phyloP scores from a whole-genome alignment of 2,329 filamentous ascomycete genomes.

The Xylaria sp. region DNA sequence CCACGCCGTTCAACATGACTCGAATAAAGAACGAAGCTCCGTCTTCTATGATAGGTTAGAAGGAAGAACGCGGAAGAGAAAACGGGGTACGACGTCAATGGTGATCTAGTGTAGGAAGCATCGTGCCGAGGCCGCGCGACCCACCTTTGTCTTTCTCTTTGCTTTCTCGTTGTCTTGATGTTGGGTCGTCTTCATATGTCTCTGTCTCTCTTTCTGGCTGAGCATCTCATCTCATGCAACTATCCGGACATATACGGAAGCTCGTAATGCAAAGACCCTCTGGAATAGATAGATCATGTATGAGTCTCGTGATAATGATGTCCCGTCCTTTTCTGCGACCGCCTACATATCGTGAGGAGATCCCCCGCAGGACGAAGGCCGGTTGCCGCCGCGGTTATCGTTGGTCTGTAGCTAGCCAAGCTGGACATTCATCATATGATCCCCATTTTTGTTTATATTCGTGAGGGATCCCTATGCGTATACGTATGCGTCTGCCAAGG shows the following conservation, averaged over 20 bases:
- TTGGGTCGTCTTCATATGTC: neutral
- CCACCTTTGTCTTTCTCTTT: constrained; percentile 12
- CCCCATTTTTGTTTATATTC: neutral
- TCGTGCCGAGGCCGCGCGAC: constrained; percentile 29
- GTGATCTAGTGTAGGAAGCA: neutral
- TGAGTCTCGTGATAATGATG: constrained; percentile 11
- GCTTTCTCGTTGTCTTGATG: neutral
- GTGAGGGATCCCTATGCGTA: neutral
- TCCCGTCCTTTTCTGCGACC: neutral
- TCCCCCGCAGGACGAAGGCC: constrained; percentile 5
- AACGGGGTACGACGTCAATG: constrained; percentile 16
- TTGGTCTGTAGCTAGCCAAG: neutral
- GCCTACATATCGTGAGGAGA: too few species aligned
- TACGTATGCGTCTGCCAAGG: too few species aligned
- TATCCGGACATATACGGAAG: neutral
- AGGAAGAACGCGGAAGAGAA: neutral
- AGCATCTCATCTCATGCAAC: constrained; percentile 5
- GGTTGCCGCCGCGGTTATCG: constrained; percentile 6
- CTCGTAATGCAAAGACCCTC: neutral
- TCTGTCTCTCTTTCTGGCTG: too few species aligned
- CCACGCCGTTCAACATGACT: constrained; percentile 21
- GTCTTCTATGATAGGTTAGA: constrained; percentile 22
- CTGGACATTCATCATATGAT: neutral
- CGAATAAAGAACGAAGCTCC: neutral
- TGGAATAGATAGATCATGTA: neutral